These are phyloP conservation scores for Neonectria coccinea DNA, from an alignment of 2,329 filamentous ascomycete genomes.

Conservation along the genomic window DNA sequence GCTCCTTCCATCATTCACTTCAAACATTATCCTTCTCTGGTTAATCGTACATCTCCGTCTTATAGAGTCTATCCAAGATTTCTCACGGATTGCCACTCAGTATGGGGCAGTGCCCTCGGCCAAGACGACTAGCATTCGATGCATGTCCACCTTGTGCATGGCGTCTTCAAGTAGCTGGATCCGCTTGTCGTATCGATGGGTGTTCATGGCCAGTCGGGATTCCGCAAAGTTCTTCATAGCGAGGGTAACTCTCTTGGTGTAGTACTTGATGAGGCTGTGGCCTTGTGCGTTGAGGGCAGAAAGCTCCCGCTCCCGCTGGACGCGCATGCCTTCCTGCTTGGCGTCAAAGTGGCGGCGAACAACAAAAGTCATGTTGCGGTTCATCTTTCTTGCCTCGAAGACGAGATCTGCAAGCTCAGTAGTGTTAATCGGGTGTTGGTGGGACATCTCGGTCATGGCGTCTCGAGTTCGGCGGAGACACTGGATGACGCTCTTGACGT, in stretches of 20 bases:
- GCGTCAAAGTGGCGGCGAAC: slow-evolving; percentile 24
- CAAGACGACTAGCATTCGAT: slow-evolving; percentile 15
- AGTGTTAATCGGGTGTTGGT: neutral
- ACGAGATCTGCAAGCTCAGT: neutral
- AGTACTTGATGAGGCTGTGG: neutral
- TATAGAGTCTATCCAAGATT: neutral
- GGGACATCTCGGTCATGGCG: slow-evolving; percentile 9
- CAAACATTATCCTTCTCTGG: neutral
- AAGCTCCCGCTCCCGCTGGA: slow-evolving; percentile 15
- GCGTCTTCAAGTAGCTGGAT: slow-evolving; percentile 16
- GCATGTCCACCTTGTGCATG: slow-evolving; percentile 24
- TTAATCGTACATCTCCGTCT: neutral
- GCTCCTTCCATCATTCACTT: neutral
- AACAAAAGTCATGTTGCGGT: neutral
- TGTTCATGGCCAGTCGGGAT: neutral
- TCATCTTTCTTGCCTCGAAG: neutral
- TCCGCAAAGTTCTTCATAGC: neutral
- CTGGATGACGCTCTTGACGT: neutral
- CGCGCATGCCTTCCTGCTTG: slow-evolving; percentile 26
- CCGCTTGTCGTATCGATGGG: neutral
- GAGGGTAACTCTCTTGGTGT: neutral
- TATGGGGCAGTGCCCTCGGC: neutral
- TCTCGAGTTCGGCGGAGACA: neutral
- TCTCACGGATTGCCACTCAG: neutral
- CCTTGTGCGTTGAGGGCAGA: neutral